Evolutionary conservation across 371 early-diverging fungal species (phyloP), one percentile per base, ranked within the genome.

Genomic region (Mortierella sp.): DNA sequence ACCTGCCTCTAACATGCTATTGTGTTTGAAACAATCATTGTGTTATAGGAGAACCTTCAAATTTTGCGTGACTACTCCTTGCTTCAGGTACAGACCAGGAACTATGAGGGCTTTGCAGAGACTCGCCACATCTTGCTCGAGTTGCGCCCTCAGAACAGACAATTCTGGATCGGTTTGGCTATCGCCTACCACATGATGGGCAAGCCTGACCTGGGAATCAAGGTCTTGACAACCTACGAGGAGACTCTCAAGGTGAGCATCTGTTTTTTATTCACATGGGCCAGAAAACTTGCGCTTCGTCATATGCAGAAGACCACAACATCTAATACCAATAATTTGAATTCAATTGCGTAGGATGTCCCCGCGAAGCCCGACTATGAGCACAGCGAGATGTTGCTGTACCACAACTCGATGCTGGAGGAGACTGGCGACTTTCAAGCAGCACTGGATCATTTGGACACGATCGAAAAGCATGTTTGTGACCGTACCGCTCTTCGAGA

Each of bases 41-140:
- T 65, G 10, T 21, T 73, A 60, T 81, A 93, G 91, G 96, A 97
- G 56, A 98, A 98, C 88, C 87, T 96, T 74, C 96, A 97, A 81
- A 98, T 99, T 81, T 91, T 97, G 82, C 91, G 96, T 65, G 99
- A 99, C 87, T 92, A 94, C 71, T 94, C 97, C 43, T 82, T 95
- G 49, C 90, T 99, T 74, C 97, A 98, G 88, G 94, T 96, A 32
- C 98, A 98, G 79, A 89, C 95, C 83, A 95, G 99, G 74, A 95
- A 98, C 83, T 97, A 93, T 87, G 96, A 96, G 77, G 95, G 92
- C 8, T 94, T 95, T 65, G 93, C 93, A 73, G 96, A 95, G 78
- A 93, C 94, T 1, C 92, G 96, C 75, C 88, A 92, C 51, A 90
- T 90, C 71, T 88, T 99, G 16, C 88, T 97, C 55, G 91, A 92